Percentiles rank a stretch among this genome's conserved stretches.
These are phyloP conservation scores for Colletotrichum costaricense DNA, from an alignment of 2,329 filamentous ascomycete species.

Conservation along the genomic window DNA sequence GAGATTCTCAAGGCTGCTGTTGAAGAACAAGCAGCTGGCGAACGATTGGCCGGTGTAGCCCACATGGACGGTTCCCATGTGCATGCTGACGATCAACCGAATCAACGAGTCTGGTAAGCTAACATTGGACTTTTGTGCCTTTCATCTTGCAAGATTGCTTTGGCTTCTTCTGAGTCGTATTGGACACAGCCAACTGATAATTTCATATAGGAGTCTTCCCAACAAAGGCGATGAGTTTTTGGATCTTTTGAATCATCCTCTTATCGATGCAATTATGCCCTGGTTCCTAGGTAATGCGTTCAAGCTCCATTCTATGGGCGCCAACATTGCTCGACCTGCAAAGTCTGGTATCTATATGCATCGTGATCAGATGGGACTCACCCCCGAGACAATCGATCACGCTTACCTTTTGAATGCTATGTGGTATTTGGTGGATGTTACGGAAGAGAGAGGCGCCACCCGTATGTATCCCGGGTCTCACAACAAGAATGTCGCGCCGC, in stretches of 20 bases:
- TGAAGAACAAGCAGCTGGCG: constrained; percentile 12
- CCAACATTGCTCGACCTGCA: constrained; percentile 9
- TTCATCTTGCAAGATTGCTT: no score
- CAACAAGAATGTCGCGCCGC: constrained; percentile 2
- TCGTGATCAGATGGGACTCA: constrained; percentile 8
- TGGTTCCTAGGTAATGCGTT: constrained; percentile 10
- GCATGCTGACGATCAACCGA: constrained; percentile 2
- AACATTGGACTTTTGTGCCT: no score
- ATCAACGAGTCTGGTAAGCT: constrained; percentile 16
- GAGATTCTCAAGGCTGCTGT: constrained; percentile 1
- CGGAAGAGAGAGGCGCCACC: constrained; percentile 12
- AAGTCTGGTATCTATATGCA: constrained; percentile 23
- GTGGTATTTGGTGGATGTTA: constrained; percentile 2
- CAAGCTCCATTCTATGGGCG: neutral
- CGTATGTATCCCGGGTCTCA: constrained; percentile 17
- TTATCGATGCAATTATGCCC: constrained; percentile 11
- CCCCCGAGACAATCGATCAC: constrained; percentile 1
- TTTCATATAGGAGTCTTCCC: neutral
- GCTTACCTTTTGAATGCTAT: constrained; percentile 4
- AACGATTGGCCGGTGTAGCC: neutral
- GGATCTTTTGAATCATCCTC: constrained; percentile 9
- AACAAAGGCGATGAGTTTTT: constrained; percentile 14
- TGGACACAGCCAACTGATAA: neutral
- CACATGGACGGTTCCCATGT: neutral
- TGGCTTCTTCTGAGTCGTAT: no score